A percentile compares a stretch with the other conserved stretches of the same genome.
phyloP scores from a whole-genome alignment of 306 rosid genomes.

The Ochetophila trinervis region DNA sequence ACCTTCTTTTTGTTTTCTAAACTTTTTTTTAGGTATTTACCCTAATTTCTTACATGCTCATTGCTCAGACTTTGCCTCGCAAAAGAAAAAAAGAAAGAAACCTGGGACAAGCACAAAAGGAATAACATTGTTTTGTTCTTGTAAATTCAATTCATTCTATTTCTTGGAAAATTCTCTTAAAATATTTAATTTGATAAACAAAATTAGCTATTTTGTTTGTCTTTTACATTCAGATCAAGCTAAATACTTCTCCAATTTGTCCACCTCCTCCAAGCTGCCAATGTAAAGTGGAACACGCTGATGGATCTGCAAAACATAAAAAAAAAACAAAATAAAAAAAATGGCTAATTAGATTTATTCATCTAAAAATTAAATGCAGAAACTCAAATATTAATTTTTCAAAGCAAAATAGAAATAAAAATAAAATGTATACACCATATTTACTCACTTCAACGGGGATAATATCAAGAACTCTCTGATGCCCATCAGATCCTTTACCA shows the following conservation, averaged over 20 bases:
- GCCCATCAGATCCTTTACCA: constrained; percentile 95
- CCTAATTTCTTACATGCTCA: too few species aligned
- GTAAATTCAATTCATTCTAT: constrained; percentile 21
- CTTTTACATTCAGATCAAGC: constrained; percentile 42
- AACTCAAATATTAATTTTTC: background rate
- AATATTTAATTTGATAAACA: constrained; percentile 26
- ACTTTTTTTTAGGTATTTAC: too few species aligned
- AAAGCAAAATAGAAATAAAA: background rate
- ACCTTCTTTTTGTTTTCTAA: too few species aligned
- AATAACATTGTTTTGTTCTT: background rate
- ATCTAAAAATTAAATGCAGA: constrained; percentile 1
- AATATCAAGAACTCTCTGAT: constrained; percentile 82
- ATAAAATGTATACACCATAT: background rate
- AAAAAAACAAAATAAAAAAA: background rate
- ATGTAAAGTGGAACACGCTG: constrained; percentile 93
- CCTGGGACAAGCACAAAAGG: too few species aligned
- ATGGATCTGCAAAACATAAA: constrained; percentile 60
- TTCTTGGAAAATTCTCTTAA: constrained; percentile 13
- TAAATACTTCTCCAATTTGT: constrained; percentile 82
- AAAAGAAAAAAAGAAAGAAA: too few species aligned
- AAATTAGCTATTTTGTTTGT: constrained; percentile 8
- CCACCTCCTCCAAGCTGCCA: constrained; percentile 88
- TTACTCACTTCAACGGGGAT: constrained; percentile 69
- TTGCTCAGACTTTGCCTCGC: too few species aligned
- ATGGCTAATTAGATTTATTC: background rate